Conservation (phyloP, 1,284 basidiomycete species). For the Xerocomus nothofagi region DNA sequence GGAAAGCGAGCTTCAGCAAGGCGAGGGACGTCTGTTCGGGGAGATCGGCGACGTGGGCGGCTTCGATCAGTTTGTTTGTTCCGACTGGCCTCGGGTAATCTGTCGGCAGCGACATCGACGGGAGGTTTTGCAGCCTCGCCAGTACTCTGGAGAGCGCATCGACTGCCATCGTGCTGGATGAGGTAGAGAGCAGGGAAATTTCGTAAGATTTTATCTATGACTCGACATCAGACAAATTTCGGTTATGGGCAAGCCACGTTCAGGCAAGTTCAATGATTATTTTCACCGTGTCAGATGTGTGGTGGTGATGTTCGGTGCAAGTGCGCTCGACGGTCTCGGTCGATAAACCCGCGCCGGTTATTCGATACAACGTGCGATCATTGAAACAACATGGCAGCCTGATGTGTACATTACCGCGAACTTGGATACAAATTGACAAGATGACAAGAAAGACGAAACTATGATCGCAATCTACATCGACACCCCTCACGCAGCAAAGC, state of each 20-base stretch:
- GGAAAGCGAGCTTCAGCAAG: constrained; percentile 76
- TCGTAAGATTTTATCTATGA: constrained; percentile 1
- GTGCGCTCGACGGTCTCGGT: not conserved
- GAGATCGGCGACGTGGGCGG: constrained; percentile 67
- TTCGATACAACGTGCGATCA: too few relatives aligned
- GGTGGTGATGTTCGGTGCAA: not conserved
- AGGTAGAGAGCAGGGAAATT: not conserved
- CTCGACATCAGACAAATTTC: too few relatives aligned
- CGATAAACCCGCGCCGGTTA: too few relatives aligned
- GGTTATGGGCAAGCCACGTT: not conserved
- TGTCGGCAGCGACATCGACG: constrained; percentile 91
- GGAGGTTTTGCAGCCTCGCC: constrained; percentile 70
- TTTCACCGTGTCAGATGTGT: not conserved
- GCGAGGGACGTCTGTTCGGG: constrained; percentile 68
- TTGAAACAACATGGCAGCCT: not conserved
- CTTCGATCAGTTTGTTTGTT: constrained; percentile 75
- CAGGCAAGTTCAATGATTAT: not conserved
- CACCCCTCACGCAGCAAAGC: constrained; percentile 19
- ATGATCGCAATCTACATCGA: not conserved
- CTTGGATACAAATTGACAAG: not conserved
- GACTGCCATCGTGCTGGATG: constrained; percentile 35
- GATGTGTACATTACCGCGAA: not conserved
- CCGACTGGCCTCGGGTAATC: constrained; percentile 91
- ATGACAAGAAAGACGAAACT: not conserved
- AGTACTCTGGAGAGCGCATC: constrained; percentile 55